These are phyloP conservation scores for Cydonia oblonga DNA, from an alignment of 331 rosid genomes.

Conservation along the genomic window DNA sequence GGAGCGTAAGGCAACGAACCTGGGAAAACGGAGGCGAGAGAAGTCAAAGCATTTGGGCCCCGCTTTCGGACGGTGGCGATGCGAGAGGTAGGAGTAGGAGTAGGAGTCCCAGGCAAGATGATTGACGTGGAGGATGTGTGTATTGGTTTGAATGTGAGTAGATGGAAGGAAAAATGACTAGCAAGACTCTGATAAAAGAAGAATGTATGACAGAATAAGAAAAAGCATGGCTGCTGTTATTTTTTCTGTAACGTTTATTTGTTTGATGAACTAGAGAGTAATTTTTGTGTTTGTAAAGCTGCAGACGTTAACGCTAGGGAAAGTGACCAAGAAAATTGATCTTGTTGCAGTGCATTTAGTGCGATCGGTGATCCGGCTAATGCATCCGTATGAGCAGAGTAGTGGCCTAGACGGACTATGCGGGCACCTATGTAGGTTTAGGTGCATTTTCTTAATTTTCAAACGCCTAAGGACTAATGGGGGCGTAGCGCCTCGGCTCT, in stretches of 20 bases:
- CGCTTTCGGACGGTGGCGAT: conserved; percentile 65
- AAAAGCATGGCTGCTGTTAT: neutral
- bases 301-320: neutral
- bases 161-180: neutral
- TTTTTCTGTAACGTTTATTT: neutral
- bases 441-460: no score
- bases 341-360: neutral
- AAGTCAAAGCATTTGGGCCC: conserved; percentile 64
- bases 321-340: neutral
- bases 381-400: neutral
- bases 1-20: conserved; percentile 66
- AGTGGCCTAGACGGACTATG: fast-evolving
- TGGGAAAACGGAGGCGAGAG: conserved; percentile 74
- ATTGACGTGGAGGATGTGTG: conserved; percentile 17
- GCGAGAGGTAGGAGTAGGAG: conserved; percentile 54
- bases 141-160: neutral
- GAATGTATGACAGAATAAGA: neutral
- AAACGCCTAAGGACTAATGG: no score
- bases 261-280: neutral
- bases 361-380: neutral
- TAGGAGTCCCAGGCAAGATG: conserved; percentile 65
- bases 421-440: no score
- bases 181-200: neutral
- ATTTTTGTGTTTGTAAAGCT: neutral
- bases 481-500: fast-evolving